phyloP scores from a whole-genome alignment of 179 eudicot species.

The Actinidia chinensis region DNA sequence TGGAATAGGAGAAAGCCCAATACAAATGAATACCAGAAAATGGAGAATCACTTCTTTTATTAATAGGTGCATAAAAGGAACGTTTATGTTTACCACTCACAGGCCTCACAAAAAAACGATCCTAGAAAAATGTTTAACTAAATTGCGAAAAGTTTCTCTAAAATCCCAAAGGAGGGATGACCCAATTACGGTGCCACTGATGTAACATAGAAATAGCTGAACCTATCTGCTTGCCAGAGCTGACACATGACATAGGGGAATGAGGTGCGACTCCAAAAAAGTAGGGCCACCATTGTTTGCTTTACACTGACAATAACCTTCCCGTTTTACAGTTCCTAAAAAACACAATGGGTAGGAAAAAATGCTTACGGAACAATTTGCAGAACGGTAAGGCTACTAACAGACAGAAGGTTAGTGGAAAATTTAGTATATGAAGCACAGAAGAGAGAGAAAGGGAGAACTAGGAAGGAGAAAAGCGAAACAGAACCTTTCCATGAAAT shows the following conservation, averaged over 20 bases:
- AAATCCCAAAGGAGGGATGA: not conserved
- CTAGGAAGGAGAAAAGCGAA: not conserved
- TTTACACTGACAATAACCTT: too few species aligned
- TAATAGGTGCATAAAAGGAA: not conserved
- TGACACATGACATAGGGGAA: not conserved
- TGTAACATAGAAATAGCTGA: not conserved
- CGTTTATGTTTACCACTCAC: not conserved
- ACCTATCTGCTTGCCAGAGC: not conserved
- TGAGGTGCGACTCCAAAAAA: not conserved
- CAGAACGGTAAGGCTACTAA: not conserved
- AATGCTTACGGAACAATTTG: not conserved
- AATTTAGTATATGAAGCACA: not conserved
- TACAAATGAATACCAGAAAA: not conserved
- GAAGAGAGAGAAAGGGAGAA: not conserved
- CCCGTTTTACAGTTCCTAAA: not conserved
- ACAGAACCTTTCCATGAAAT: not conserved
- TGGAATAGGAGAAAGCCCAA: not conserved
- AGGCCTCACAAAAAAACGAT: not conserved
- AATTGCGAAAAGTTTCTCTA: not conserved
- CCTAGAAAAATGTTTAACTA: not conserved
- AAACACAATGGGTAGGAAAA: not conserved
- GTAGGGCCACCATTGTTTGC: not conserved
- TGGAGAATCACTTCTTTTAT: not conserved
- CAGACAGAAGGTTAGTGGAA: too few species aligned
- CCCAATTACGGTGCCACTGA: not conserved